Percentiles rank a stretch among this genome's conserved stretches.
phyloP scores from a whole-genome alignment of 768 basidiomycete genomes.

The Lactarius deliciosus region DNA sequence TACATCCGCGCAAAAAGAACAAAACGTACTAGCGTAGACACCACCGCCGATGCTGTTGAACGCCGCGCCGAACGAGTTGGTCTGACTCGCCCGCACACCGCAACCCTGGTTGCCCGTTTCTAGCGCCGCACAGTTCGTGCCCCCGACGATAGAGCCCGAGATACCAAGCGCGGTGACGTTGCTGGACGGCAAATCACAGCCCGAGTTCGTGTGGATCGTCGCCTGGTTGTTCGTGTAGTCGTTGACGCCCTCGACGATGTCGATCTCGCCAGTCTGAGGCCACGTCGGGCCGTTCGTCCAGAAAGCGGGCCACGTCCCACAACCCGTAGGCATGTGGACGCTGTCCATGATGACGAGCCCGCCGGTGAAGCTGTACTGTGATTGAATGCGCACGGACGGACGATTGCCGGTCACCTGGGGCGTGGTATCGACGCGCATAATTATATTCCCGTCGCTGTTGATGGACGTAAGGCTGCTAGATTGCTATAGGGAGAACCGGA shows the following conservation, averaged over 20 bases:
- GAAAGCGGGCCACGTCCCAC: constrained; percentile 76
- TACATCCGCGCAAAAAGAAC: background rate
- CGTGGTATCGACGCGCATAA: constrained; percentile 91
- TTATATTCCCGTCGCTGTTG: constrained; percentile 68
- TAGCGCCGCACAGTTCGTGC: constrained; percentile 67
- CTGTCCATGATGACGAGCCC: constrained; percentile 80
- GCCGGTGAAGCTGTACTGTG: constrained; percentile 56
- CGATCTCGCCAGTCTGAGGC: constrained; percentile 74
- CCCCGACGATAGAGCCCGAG: constrained; percentile 63
- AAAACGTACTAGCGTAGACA: constrained; percentile 79
- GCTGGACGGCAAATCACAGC: constrained; percentile 60
- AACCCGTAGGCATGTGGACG: constrained; percentile 87
- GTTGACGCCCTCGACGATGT: constrained; percentile 82
- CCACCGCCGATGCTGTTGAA: constrained; percentile 88
- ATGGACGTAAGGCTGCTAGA: constrained; percentile 60
- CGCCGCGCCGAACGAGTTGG: constrained; percentile 73
- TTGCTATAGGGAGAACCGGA: constrained; percentile 38
- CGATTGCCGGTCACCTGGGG: constrained; percentile 64
- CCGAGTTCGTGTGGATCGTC: constrained; percentile 74
- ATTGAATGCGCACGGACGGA: constrained; percentile 76
- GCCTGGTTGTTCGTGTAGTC: constrained; percentile 80
- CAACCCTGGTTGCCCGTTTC: constrained; percentile 80
- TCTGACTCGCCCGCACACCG: constrained; percentile 61
- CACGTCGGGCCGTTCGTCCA: constrained; percentile 55
- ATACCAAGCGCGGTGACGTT: constrained; percentile 51